phyloP scores from a whole-genome alignment of 805 yeast genomes.

The Wickerhamiella musiphila region DNA sequence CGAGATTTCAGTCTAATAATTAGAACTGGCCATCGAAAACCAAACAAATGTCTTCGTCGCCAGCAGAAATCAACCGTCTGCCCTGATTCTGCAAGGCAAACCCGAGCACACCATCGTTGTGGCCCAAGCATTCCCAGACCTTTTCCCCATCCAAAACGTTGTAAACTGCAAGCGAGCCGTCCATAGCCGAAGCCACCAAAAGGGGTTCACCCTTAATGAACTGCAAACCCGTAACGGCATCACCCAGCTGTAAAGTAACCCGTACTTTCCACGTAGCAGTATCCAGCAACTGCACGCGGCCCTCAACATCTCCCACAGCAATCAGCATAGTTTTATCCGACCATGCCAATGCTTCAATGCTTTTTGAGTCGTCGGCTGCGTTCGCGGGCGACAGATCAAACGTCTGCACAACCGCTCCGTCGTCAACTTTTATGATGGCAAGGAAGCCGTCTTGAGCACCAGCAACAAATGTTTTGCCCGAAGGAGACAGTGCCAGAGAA shows the following conservation, averaged over 20 bases:
- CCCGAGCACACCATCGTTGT: slow-evolving; percentile 84
- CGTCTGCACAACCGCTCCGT: slow-evolving; percentile 51
- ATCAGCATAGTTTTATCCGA: slow-evolving; percentile 43
- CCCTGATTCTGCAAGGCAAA: slow-evolving; percentile 55
- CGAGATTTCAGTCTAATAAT: no score
- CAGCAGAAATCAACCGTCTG: slow-evolving; percentile 68
- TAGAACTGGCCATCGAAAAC: slow-evolving; percentile 32
- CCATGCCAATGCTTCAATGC: slow-evolving; percentile 75
- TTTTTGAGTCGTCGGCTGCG: slow-evolving; percentile 34
- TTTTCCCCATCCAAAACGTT: slow-evolving; percentile 76
- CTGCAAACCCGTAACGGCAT: slow-evolving; percentile 64
- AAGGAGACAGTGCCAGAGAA: slow-evolving; percentile 35
- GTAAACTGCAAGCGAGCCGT: slow-evolving; percentile 74
- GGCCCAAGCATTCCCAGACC: slow-evolving; percentile 71
- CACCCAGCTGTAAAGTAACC: slow-evolving; percentile 48
- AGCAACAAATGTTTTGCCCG: slow-evolving; percentile 42
- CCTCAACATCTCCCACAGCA: slow-evolving; percentile 82
- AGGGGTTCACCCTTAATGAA: slow-evolving; percentile 33
- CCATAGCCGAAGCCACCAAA: slow-evolving; percentile 60
- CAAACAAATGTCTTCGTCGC: slow-evolving; percentile 89
- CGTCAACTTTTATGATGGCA: slow-evolving; percentile 56
- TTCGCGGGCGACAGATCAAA: slow-evolving; percentile 38
- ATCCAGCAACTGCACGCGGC: slow-evolving; percentile 70
- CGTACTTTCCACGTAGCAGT: slow-evolving; percentile 76
- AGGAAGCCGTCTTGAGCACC: slow-evolving; percentile 83